Evolutionary conservation across 2,329 filamentous ascomycete species (phyloP), one percentile per base, ranked within the genome.

Genomic region (Aureobasidium sp.): DNA sequence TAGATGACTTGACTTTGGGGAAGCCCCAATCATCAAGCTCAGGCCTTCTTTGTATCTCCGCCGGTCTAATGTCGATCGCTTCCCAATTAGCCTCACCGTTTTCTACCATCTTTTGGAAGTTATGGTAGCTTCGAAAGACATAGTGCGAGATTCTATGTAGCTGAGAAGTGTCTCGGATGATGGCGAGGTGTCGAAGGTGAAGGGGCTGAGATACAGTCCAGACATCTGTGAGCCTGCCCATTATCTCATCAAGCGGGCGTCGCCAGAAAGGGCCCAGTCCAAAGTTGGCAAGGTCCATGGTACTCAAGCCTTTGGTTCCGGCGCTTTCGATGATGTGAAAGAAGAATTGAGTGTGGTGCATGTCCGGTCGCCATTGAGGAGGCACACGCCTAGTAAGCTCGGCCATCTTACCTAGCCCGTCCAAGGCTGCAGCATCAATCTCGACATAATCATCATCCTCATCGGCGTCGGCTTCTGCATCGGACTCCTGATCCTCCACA

Each of bases 141-240:
- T 82, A 86, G 63, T 81, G 79, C 13, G 76, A 73, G 34, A 74
- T 71, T 20, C 80, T 81, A 13, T 75, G 73, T 15, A 75, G 75
- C 15, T 81, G 74, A 2, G 76, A 74, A 6, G 78, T 81, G 61
- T 85, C 83, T 64, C 82, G 75, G 37, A 86, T 76, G 34, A 87
- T 74, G 12, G 80, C 77, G 17, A 85, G 71, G 67, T 85, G 82
- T 20, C 81, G 78, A 26, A 86, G 74, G 69, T 84, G 79, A 3
- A 74, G 71, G 27, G 84, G 84, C 66, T 87, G 84, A n/a, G 81
- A 81, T 17, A 79, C 67, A 60, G 83, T 78, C 79, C 83, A 85
- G 61, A 78, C 74, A 62, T 84, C 79, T 1, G 81, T 81, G 41
- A 87, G 66, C 29, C 82, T 79, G 53, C 71, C 72, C 26, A 86